Percentiles rank a stretch among this genome's conserved stretches.
phyloP scores from a whole-genome alignment of 75 land plant genomes.

The Pinus tabuliformis region DNA sequence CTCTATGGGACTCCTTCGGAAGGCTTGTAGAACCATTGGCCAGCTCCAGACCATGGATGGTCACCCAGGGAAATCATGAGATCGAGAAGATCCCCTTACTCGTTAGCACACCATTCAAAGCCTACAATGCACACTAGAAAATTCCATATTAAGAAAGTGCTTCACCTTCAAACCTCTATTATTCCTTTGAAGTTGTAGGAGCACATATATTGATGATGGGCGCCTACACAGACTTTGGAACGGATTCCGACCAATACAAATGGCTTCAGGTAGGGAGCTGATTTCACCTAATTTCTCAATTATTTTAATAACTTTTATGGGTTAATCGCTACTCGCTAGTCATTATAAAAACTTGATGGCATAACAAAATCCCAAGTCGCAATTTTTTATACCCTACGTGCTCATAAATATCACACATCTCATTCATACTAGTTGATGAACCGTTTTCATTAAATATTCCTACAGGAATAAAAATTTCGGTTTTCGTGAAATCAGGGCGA shows the following conservation, averaged over 20 bases:
- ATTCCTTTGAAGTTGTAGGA: conserved; percentile 82
- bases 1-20: conserved; percentile 83
- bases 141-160: conserved; percentile 73
- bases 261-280: too few species aligned
- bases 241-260: background rate
- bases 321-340: too few species aligned
- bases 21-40: conserved; percentile 72
- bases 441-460: too few species aligned
- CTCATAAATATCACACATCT: too few species aligned
- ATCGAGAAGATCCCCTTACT: conserved; percentile 56
- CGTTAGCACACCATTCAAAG: conserved; percentile 28
- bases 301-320: too few species aligned
- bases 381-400: too few species aligned
- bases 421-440: too few species aligned
- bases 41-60: conserved; percentile 88
- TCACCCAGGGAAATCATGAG: conserved; percentile 88
- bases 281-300: too few species aligned
- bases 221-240: conserved; percentile 67
- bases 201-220: conserved; percentile 85
- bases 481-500: conserved; percentile 47
- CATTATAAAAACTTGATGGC: too few species aligned
- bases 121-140: conserved; percentile 77
- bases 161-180: conserved; percentile 74
- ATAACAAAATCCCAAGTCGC: too few species aligned
- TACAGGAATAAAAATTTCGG: too few species aligned